Evolutionary conservation across 1,139 yeast species (phyloP).

Genomic region (Yamadazyma spencermartinsiae): DNA sequence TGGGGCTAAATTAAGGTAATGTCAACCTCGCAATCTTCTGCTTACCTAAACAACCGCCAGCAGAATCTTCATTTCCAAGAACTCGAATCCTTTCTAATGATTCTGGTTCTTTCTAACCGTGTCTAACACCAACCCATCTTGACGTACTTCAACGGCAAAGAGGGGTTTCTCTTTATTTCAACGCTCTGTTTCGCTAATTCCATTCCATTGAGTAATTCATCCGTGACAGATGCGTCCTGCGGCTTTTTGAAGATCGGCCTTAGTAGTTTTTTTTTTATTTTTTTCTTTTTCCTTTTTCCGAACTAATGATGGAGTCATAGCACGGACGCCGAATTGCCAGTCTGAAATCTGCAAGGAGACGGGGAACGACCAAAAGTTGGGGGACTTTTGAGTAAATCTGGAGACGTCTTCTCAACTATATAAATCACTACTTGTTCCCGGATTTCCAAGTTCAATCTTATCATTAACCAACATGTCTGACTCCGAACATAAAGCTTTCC

Average conservation of each 20-base stretch:
- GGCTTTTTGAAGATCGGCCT: neutral
- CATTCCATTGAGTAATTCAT: no score
- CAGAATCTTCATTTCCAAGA: no score
- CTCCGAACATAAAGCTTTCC: neutral
- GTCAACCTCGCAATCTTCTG: no score
- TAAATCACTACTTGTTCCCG: neutral
- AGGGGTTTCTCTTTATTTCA: no score
- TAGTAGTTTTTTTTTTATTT: neutral
- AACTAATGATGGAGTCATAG: neutral
- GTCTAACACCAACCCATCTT: no score
- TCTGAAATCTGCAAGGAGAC: neutral
- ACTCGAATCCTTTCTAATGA: no score
- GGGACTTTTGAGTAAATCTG: neutral
- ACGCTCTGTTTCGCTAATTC: no score
- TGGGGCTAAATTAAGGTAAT: neutral
- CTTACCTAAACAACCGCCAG: no score
- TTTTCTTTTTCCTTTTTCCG: neutral
- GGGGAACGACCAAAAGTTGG: neutral
- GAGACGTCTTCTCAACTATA: neutral
- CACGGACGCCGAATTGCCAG: neutral
- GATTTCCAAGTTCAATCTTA: no score
- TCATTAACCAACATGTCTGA: conserved; percentile 14
- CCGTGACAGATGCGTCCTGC: no score
- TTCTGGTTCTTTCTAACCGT: no score
- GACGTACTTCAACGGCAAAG: no score